A percentile compares a stretch with the other conserved stretches of the same genome.
Conservation (phyloP, 768 basidiomycete species). For the Pleurotus tuber-regium region DNA sequence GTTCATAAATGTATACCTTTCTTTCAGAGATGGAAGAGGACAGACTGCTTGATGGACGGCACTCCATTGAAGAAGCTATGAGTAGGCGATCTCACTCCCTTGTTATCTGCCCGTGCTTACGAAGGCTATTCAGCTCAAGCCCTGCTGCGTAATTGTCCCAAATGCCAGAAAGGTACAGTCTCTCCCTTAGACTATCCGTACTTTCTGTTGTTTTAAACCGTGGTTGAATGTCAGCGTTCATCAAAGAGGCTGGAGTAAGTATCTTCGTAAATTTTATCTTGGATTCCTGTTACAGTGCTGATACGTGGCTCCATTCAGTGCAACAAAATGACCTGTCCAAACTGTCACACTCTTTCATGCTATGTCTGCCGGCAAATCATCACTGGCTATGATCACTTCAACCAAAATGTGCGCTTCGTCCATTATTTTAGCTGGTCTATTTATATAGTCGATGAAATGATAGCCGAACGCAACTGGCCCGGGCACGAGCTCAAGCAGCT, state of each 20-base stretch:
- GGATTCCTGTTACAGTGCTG: background rate
- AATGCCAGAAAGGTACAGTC: constrained; percentile 69
- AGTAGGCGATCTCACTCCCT: constrained; percentile 40
- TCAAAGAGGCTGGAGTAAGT: constrained; percentile 77
- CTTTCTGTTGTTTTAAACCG: constrained; percentile 9
- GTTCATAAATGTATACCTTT: too few species aligned
- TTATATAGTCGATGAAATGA: background rate
- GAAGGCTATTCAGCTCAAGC: constrained; percentile 54
- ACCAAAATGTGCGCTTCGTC: constrained; percentile 35
- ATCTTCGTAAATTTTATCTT: background rate
- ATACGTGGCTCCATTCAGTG: constrained; percentile 54
- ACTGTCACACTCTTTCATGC: constrained; percentile 74
- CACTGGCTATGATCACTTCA: constrained; percentile 75
- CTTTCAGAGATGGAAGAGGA: constrained; percentile 73
- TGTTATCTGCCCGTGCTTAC: constrained; percentile 6
- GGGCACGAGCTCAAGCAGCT: constrained; percentile 22
- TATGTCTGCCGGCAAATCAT: constrained; percentile 81
- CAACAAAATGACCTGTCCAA: constrained; percentile 87
- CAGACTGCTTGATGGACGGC: constrained; percentile 68
- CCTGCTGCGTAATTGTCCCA: constrained; percentile 85
- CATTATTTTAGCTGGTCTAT: background rate
- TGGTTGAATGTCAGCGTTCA: constrained; percentile 54
- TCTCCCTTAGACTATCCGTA: background rate
- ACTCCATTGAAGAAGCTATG: constrained; percentile 92
- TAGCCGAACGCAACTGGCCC: constrained; percentile 6